Evolutionary conservation across 257 asterid species (phyloP).

Genomic region (Penstemon newberryi): DNA sequence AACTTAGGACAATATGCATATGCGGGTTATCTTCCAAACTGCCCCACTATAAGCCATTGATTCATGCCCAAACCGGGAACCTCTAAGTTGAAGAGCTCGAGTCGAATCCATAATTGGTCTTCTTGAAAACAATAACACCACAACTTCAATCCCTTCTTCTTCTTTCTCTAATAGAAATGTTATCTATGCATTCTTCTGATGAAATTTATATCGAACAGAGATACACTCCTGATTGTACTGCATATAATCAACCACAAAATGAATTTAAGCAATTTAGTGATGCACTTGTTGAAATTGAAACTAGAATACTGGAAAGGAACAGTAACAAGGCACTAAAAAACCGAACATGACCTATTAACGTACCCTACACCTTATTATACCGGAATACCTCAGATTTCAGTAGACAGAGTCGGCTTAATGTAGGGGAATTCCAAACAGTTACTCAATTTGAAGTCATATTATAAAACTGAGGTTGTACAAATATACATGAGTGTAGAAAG

Average conservation of each 20-base stretch:
- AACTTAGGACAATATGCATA: slow-evolving; percentile 78
- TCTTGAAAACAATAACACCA: slow-evolving; percentile 70
- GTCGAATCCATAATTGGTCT: slow-evolving; percentile 50
- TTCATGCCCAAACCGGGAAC: slow-evolving; percentile 69
- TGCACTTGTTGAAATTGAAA: slow-evolving; percentile 26
- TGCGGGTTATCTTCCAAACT: slow-evolving; percentile 78
- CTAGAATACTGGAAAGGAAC: too few species aligned
- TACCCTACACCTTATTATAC: too few species aligned
- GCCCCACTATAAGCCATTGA: slow-evolving; percentile 71
- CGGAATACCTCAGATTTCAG: too few species aligned
- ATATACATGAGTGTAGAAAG: too few species aligned
- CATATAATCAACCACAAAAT: slow-evolving; percentile 38
- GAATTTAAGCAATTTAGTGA: slow-evolving; percentile 50
- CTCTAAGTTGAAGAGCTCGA: slow-evolving; percentile 54
- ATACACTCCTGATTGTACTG: slow-evolving; percentile 56
- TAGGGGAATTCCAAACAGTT: too few species aligned
- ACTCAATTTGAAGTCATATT: too few species aligned
- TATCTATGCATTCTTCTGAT: slow-evolving; percentile 70
- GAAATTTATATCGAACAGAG: slow-evolving; percentile 74
- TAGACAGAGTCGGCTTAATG: too few species aligned
- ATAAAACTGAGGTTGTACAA: too few species aligned
- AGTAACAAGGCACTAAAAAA: too few species aligned
- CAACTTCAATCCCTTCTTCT: slow-evolving; percentile 72
- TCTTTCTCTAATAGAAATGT: slow-evolving; percentile 61
- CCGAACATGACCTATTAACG: too few species aligned